phyloP scores from a whole-genome alignment of 768 basidiomycete genomes.

The Mycena indigotica region DNA sequence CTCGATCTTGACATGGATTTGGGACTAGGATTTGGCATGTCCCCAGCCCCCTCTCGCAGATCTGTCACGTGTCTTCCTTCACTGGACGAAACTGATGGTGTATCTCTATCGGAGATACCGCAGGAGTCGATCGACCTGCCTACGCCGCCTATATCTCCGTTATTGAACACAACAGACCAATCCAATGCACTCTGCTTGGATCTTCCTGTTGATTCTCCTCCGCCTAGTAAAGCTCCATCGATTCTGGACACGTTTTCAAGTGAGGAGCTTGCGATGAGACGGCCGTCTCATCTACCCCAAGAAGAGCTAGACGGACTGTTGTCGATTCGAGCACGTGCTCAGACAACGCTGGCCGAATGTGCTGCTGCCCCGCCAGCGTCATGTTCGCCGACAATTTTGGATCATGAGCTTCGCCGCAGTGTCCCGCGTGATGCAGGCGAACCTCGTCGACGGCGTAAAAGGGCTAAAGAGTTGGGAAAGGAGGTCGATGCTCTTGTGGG shows the following conservation, averaged over 20 bases:
- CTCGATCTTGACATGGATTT: conserved; percentile 21
- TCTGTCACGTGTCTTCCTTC: conserved; percentile 9
- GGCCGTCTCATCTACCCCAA: neutral
- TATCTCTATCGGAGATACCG: neutral
- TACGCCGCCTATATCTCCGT: neutral
- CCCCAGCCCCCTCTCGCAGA: conserved; percentile 13
- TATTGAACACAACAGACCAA: too few species aligned
- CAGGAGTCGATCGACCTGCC: neutral
- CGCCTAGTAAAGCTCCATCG: neutral
- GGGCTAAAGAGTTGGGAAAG: conserved; percentile 19
- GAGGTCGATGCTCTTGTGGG: conserved; percentile 22
- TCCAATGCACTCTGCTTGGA: conserved; percentile 16
- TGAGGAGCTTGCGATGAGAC: neutral
- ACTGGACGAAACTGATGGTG: conserved; percentile 2
- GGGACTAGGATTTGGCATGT: conserved; percentile 6
- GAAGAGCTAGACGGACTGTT: conserved; percentile 12
- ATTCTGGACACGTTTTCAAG: conserved; percentile 12
- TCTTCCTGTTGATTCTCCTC: conserved; percentile 1
- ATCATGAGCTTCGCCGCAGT: conserved; percentile 16
- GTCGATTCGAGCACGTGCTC: conserved; percentile 12
- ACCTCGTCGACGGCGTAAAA: conserved; percentile 10
- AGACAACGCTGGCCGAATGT: conserved; percentile 5
- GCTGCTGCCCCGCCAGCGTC: neutral
- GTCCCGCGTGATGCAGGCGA: conserved; percentile 1
- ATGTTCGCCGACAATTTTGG: neutral